Evolutionary conservation across 2,329 filamentous ascomycete species (phyloP), one percentile per base, ranked within the genome.

Genomic region (Cercospora nicotianae): DNA sequence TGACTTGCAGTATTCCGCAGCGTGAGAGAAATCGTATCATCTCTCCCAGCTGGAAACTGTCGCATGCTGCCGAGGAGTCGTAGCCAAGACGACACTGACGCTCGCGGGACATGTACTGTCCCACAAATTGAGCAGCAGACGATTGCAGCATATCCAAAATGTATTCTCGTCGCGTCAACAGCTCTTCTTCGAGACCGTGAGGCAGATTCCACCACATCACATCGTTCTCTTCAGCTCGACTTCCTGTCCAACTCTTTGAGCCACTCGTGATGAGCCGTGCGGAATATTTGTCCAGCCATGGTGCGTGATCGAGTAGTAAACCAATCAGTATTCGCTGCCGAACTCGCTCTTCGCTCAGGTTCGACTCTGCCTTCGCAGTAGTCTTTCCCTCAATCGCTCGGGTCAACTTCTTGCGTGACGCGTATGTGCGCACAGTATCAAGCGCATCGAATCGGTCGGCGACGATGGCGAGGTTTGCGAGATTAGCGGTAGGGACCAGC

Each of bases 21-120:
- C 84, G 84, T 13, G 83, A 80, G 39, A 93, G 85, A 78, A 93
- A 93, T 72, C 88, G 88, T 70, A 92, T 80, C 84, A 91, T 91
- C 79, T 93, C 90, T 23, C 91, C 91, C 0, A 94, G 85, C 78
- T 94, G 91, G 75, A 90, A 94, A 1, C 88, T 89, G 79, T 94
- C 91, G 77, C 91, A 93, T 51, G 90, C 87, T 1, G 85, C 79
- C 69, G 88, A 91, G 2, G 87, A 89, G 74, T 92, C 90, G 78
- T 93, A 93, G 63, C 91, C 90, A 0, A 92, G 84, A 73, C 87
- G 88, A 78, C 91, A 93, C 76, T 93, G 91, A 28, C 83, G 78
- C 30, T 83, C 84, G n/a, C 88, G 87, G 9, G 90, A 90, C 1
- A 87, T 87, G 77, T 93, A 93, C 0, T 91, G 80, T 6, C 78